A percentile compares a stretch with the other conserved stretches of the same genome.
These are phyloP conservation scores for Macrolepiota dolichaula DNA, from an alignment of 768 basidiomycete species.

Conservation along the genomic window DNA sequence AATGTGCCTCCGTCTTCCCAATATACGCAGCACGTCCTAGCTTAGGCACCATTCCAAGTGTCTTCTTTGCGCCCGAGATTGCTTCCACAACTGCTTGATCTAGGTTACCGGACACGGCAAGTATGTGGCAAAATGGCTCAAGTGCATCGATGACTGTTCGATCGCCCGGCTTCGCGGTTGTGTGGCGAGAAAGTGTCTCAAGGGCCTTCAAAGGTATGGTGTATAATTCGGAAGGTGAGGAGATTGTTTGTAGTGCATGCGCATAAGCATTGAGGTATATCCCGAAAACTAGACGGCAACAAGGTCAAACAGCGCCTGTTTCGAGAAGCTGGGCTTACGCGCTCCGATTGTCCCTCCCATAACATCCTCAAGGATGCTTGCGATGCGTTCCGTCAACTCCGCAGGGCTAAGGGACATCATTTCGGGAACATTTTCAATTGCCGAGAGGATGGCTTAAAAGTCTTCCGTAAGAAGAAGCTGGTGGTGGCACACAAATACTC, in stretches of 20 bases:
- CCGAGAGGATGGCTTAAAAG: not conserved
- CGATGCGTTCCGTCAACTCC: slow-evolving; percentile 26
- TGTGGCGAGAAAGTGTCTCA: slow-evolving; percentile 33
- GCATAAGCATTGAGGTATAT: slow-evolving; percentile 41
- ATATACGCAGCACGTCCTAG: slow-evolving; percentile 48
- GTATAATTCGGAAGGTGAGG: not conserved
- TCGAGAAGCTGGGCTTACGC: slow-evolving; percentile 25
- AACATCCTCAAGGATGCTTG: slow-evolving; percentile 41
- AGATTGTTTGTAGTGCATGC: slow-evolving; percentile 13
- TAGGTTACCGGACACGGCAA: slow-evolving; percentile 22
- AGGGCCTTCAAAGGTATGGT: slow-evolving; percentile 23
- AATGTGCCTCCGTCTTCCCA: not conserved
- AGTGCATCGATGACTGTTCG: slow-evolving; percentile 59
- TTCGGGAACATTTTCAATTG: not conserved
- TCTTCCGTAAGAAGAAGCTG: not conserved
- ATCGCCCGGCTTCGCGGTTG: slow-evolving; percentile 50
- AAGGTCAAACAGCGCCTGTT: not conserved
- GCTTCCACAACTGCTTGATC: slow-evolving; percentile 32
- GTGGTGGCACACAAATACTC: not conserved
- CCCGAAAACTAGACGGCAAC: slow-evolving; percentile 33
- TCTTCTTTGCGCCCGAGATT: slow-evolving; percentile 42
- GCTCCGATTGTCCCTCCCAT: slow-evolving; percentile 61
- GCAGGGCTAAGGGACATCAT: slow-evolving; percentile 9
- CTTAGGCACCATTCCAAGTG: slow-evolving; percentile 41
- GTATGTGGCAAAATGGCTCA: slow-evolving; percentile 36